These are phyloP conservation scores for Isoetes taiwanensis DNA, from an alignment of 75 land plant species.

Conservation along the genomic window DNA sequence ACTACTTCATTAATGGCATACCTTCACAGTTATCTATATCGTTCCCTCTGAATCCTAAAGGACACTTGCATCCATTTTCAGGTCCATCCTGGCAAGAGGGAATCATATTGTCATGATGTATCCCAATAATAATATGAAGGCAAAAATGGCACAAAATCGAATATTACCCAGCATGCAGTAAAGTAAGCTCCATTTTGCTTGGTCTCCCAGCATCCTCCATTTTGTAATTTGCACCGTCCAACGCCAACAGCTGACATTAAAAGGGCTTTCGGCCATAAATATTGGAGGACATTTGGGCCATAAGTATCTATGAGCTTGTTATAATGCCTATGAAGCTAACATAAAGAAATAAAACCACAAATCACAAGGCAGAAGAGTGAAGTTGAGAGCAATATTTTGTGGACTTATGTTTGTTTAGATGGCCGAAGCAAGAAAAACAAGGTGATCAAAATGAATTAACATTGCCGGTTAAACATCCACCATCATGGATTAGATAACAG, in stretches of 20 bases:
- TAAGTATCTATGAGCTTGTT: too few relatives aligned
- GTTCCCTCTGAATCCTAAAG: constrained; percentile 72
- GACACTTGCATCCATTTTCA: constrained; percentile 54
- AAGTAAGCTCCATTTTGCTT: constrained; percentile 37
- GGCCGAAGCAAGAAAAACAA: too few relatives aligned
- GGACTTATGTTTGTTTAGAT: not conserved
- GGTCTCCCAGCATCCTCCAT: constrained; percentile 84
- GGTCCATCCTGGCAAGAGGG: constrained; percentile 25
- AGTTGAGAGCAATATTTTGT: not conserved
- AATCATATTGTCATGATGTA: not conserved
- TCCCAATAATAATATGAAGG: not conserved
- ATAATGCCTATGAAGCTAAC: too few relatives aligned
- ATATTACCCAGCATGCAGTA: constrained; percentile 60
- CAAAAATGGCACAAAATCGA: not conserved
- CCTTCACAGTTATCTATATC: constrained; percentile 55
- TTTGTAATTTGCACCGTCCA: constrained; percentile 65
- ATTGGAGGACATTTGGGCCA: not conserved
- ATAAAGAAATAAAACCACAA: too few relatives aligned
- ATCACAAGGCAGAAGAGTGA: not conserved
- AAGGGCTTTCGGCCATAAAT: not conserved
- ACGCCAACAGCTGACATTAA: constrained; percentile 47
- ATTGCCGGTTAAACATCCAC: too few relatives aligned
- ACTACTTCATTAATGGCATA: not conserved
- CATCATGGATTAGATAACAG: too few relatives aligned
- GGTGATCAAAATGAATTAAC: too few relatives aligned